Percentiles rank a stretch among this genome's conserved stretches.
Conservation (phyloP, 176 grass and related monocot genomes). For the Phoenix dactylifera region DNA sequence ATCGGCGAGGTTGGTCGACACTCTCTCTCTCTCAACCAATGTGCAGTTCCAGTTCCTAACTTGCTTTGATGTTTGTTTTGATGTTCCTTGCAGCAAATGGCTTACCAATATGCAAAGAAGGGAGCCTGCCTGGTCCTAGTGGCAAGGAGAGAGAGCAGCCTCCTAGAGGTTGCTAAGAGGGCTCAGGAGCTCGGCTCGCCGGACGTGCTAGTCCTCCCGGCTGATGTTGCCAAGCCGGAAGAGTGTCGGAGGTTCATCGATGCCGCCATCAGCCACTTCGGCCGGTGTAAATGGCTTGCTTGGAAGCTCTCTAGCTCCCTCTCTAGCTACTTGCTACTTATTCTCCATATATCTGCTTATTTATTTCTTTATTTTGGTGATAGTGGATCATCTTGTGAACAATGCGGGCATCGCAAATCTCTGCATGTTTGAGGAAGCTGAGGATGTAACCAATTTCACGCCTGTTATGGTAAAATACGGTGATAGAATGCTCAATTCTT, state of each 20-base stretch:
- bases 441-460: conserved; percentile 34
- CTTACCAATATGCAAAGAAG: conserved; percentile 35
- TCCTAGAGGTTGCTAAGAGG: conserved; percentile 38
- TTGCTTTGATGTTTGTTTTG: background rate
- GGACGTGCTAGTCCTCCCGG: conserved; percentile 48
- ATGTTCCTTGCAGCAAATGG: conserved; percentile 13
- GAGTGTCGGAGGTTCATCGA: conserved; percentile 45
- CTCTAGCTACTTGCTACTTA: background rate
- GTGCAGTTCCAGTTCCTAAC: background rate
- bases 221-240: conserved; percentile 41
- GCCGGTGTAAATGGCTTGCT: conserved; percentile 27
- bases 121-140: conserved; percentile 49
- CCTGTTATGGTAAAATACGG: conserved; percentile 33
- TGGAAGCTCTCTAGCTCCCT: background rate
- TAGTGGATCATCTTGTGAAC: conserved; percentile 71
- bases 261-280: conserved; percentile 36
- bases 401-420: conserved; percentile 40
- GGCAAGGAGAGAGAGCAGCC: conserved; percentile 69
- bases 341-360: background rate
- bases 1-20: conserved; percentile 51
- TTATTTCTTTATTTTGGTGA: background rate
- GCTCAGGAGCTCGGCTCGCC: conserved; percentile 42
- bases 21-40: too few relatives aligned
- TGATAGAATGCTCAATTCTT: too few relatives aligned
- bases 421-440: conserved; percentile 46